Evolutionary conservation across 1,139 yeast species (phyloP).

Genomic region (Suhomyces taliae): DNA sequence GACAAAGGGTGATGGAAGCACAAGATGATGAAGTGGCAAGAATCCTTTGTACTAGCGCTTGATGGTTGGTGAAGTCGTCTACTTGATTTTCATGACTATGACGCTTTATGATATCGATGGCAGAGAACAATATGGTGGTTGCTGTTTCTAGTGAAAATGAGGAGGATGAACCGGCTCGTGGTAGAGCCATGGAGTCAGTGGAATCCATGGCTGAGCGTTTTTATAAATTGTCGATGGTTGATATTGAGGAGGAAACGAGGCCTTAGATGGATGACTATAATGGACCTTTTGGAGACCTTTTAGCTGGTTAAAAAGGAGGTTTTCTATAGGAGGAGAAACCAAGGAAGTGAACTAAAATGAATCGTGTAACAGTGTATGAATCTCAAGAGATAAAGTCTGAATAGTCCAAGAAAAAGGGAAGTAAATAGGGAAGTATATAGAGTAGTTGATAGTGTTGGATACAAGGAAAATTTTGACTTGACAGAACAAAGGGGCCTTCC

Average conservation of each 20-base stretch:
- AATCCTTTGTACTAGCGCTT: constrained; percentile 40
- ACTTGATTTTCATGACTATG: constrained; percentile 21
- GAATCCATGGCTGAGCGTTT: neutral
- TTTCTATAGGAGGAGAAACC: no score
- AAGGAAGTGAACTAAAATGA: no score
- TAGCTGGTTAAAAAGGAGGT: no score
- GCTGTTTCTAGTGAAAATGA: neutral
- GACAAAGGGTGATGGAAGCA: constrained; percentile 55
- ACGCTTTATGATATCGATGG: constrained; percentile 2
- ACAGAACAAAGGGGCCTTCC: neutral
- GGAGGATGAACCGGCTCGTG: neutral
- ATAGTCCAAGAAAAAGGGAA: neutral
- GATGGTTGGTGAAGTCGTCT: constrained; percentile 24
- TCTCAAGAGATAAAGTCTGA: neutral
- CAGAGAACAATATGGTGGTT: neutral
- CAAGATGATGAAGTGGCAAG: constrained; percentile 60
- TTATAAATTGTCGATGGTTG: no score
- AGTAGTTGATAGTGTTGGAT: neutral
- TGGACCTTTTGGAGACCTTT: no score
- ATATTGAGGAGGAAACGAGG: neutral
- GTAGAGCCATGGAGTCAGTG: neutral
- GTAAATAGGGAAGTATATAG: neutral
- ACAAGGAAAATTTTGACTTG: neutral
- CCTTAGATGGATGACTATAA: no score
- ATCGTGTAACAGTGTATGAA: no score